Evolutionary conservation across 1,284 basidiomycete species (phyloP).

Genomic region (Spongiforma sp.): DNA sequence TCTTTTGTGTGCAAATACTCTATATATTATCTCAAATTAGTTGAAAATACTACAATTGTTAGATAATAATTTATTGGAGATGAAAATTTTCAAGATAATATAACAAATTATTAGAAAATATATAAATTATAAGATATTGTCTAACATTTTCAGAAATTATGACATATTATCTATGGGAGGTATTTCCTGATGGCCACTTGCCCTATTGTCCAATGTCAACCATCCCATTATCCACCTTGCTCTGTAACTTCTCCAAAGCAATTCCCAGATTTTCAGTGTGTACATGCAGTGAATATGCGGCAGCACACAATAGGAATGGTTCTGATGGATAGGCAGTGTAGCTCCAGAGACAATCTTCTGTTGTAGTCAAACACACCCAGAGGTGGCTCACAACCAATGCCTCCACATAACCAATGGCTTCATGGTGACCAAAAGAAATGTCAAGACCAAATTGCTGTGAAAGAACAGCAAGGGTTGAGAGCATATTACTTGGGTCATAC

Average conservation of each 20-base stretch:
- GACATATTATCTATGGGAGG: too few species aligned
- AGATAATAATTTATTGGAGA: too few species aligned
- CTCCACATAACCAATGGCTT: background rate
- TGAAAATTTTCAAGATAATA: too few species aligned
- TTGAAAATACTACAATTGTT: too few species aligned
- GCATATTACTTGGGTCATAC: too few species aligned
- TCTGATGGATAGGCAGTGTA: background rate
- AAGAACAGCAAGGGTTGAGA: background rate
- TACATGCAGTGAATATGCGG: background rate
- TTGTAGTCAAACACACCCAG: background rate
- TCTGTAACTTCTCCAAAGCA: background rate
- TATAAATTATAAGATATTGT: too few species aligned
- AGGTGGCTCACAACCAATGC: background rate
- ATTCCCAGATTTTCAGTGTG: background rate
- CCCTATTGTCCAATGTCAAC: background rate
- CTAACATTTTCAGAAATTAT: too few species aligned
- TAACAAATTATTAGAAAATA: too few species aligned
- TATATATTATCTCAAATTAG: too few species aligned
- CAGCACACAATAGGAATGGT: background rate
- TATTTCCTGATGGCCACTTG: too few species aligned
- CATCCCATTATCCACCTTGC: background rate
- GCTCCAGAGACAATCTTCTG: background rate
- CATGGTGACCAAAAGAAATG: background rate
- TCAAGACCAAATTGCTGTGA: constrained; percentile 1
- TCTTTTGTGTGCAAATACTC: too few species aligned